Evolutionary conservation across 2,329 filamentous ascomycete species (phyloP), one percentile per base, ranked within the genome.

Genomic region (Sporothrix sp.): DNA sequence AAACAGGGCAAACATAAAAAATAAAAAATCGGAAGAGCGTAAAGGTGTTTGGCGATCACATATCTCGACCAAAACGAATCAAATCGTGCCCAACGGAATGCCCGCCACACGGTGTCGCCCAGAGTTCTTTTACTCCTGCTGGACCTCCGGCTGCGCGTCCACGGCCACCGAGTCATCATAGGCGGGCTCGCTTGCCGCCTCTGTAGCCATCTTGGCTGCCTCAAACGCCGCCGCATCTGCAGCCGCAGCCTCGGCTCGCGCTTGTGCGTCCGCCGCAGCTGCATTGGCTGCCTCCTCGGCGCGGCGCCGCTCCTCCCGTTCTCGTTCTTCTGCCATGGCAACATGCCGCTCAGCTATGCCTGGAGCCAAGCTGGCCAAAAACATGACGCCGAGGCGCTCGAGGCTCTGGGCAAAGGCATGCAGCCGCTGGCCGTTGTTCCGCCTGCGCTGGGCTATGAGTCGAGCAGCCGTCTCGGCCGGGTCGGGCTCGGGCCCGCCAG

Each of bases 341-440:
- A 84, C 82, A 54, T 84, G 81, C 44, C 79, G 68, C 63, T 84
- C 81, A 1, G 79, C 79, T 21, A 84, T 73, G 9, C 81, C 81
- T 1, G 81, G 81, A 2, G 80, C 78, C 54, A 84, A 73, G 60
- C 81, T 84, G 18, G 81, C 81, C 20, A 84, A 66, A 58, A 84
- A 84, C 21, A 84, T 67, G 14, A 84, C 70, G 0, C 76, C 70
- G 16, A 79, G 75, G 55, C 81, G 73, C 63, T 84, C 79, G 7
- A 78, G 59, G 10, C 77, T 68, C 51, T 79, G 69, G 5, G 75
- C 63, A 51, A 76, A 73, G 46, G 71, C 63, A 54, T 72, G 60
- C 5, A 79, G 57, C 72, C 76, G 74, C 42, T 68, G 69, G 8
- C 66, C 68, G 55, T 79, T 74, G 3, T 63, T 63, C 14, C 65